Percentiles rank a stretch among this genome's conserved stretches.
Conservation (phyloP, 176 grass and related monocot genomes). For the Pontederia paniculata region DNA sequence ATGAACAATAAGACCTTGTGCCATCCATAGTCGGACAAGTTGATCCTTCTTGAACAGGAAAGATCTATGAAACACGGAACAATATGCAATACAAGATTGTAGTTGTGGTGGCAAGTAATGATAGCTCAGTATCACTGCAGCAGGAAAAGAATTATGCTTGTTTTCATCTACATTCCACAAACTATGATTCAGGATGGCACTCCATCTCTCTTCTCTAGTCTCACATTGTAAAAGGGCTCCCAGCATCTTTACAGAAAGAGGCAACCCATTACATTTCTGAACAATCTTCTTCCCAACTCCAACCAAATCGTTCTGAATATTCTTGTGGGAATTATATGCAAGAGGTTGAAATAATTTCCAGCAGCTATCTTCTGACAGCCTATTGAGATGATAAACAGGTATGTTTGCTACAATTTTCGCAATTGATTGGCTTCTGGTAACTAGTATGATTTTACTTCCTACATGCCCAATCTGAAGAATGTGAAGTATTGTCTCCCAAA, state of each 20-base stretch:
- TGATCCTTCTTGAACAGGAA: background rate
- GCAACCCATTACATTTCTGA: slow-evolving; percentile 10
- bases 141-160: slow-evolving; percentile 5
- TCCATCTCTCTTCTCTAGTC: background rate
- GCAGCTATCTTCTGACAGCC: slow-evolving; percentile 7
- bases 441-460: slow-evolving; percentile 28
- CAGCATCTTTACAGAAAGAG: slow-evolving; percentile 22
- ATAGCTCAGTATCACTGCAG: slow-evolving; percentile 19
- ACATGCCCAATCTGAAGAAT: background rate
- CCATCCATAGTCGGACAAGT: slow-evolving; percentile 19
- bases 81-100: slow-evolving; percentile 26
- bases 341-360: slow-evolving; percentile 4
- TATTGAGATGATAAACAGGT: background rate
- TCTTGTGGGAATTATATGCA: background rate
- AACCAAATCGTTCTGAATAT: background rate
- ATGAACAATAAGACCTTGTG: slow-evolving; percentile 19
- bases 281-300: slow-evolving; percentile 6
- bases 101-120: slow-evolving; percentile 14
- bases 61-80: slow-evolving; percentile 18
- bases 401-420: slow-evolving; percentile 1
- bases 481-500: background rate
- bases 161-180: slow-evolving; percentile 1
- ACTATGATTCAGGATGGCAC: background rate
- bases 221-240: background rate
- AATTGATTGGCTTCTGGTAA: slow-evolving; percentile 1